Conservation (phyloP, 345 rosid species). For the Cardamine chenopodiifolia region DNA sequence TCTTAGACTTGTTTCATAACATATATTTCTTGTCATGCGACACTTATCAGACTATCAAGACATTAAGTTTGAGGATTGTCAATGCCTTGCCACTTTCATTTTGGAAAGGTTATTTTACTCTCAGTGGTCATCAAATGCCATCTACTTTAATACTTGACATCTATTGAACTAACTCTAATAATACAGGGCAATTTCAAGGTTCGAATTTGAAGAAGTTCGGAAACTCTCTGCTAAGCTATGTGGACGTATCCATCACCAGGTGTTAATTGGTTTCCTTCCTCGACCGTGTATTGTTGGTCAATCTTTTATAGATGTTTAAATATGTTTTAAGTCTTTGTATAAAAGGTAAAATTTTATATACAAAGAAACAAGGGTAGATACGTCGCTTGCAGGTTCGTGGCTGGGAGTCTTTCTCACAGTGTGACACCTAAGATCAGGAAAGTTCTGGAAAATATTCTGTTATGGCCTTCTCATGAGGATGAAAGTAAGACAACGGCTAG, state of each 20-base stretch:
- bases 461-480: constrained; percentile 82
- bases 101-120: constrained; percentile 60
- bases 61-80: constrained; percentile 46
- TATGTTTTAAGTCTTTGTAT: constrained; percentile 12
- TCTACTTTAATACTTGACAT: constrained; percentile 28
- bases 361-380: constrained; percentile 8
- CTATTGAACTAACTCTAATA: constrained; percentile 23
- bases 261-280: constrained; percentile 36
- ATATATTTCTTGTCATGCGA: constrained; percentile 16
- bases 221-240: constrained; percentile 92
- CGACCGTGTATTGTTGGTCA: constrained; percentile 20
- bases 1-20: constrained; percentile 1
- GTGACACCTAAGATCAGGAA: constrained; percentile 55
- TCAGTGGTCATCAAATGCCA: constrained; percentile 29
- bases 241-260: constrained; percentile 90
- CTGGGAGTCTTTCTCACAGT: constrained; percentile 56
- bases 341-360: neutral
- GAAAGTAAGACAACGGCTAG: constrained; percentile 53
- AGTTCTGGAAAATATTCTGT: constrained; percentile 54
- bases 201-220: constrained; percentile 78
- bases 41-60: constrained; percentile 51
- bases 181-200: constrained; percentile 69
- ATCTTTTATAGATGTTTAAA: neutral
- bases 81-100: constrained; percentile 65
- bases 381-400: constrained; percentile 60